Conservation (phyloP, 2,329 filamentous ascomycete genomes). For the Geoglossum cookeanum region DNA sequence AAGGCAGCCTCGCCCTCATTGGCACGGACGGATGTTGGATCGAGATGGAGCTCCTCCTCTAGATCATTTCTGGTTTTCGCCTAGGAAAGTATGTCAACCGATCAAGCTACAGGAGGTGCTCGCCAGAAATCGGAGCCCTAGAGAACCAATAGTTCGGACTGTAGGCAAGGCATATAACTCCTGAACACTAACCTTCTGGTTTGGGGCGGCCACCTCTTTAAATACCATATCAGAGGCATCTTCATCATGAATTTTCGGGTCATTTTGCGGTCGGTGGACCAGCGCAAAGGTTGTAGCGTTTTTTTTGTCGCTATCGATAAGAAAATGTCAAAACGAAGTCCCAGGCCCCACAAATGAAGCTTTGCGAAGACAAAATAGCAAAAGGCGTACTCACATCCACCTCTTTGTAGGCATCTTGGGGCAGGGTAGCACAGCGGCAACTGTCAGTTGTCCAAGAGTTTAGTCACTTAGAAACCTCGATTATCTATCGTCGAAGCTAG, state of each 20-base stretch:
- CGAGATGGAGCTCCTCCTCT: constrained; percentile 50
- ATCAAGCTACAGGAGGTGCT: constrained; percentile 15
- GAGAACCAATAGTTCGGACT: constrained; percentile 5
- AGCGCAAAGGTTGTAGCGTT: constrained; percentile 82
- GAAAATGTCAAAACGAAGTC: not conserved
- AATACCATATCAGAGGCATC: constrained; percentile 80
- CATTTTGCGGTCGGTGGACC: constrained; percentile 90
- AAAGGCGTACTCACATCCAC: not conserved
- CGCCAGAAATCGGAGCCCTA: not conserved
- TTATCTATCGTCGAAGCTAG: not conserved
- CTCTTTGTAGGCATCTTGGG: not conserved
- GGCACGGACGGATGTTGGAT: constrained; percentile 45
- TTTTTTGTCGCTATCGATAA: constrained; percentile 53
- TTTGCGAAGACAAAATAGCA: not conserved
- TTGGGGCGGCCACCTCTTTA: constrained; percentile 38
- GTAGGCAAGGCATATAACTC: constrained; percentile 10
- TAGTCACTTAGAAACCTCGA: not conserved
- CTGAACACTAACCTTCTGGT: constrained; percentile 10
- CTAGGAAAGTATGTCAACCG: constrained; percentile 19
- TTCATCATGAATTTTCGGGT: constrained; percentile 87
- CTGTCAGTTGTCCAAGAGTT: not conserved
- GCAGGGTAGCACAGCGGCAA: not conserved
- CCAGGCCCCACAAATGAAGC: not conserved
- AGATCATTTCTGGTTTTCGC: constrained; percentile 59
- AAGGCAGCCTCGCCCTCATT: constrained; percentile 95